Evolutionary conservation across 371 early-diverging fungal species (phyloP), one percentile per base, ranked within the genome.

Genomic region (Haplosporangium sp.): DNA sequence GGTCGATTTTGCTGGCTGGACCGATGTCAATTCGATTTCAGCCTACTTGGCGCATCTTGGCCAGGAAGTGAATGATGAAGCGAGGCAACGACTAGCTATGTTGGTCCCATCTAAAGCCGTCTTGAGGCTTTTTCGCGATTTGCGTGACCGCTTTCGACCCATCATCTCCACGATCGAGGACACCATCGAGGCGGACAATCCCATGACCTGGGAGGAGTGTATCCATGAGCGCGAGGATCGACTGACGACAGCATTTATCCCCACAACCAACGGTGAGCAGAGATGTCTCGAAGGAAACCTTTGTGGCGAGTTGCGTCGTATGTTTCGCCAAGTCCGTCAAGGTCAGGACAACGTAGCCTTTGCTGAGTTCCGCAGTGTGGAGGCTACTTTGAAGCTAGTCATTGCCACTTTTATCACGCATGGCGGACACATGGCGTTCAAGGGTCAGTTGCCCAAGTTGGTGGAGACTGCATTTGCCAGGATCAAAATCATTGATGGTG

Each of bases 131-230:
- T 63, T 36, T 60, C 59, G 38, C 46, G 36, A 21, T 3, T 41
- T 70, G 55, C 60, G 55, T n/a, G 71, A 64, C 6, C 57, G 59
- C 2, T 63, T 62, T 43, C 20, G 69, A 29, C 63, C 70, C 14
- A 53, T 63, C 0, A 51, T 72, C 20, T 55, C 62, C 5, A 20
- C 42, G 38, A 59, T 67, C 21, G 73, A 73, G 66, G 59, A 73
- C 12, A 61, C 62, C 37, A 73, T 66, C 56, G 4, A 43, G 43
- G 20, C 41, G 10, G 60, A 60, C 48, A 48, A 66, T 18, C 57
- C 54, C 45, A 51, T n/a, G 40, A 21, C 9, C 13, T 73, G 62
- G 62, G 57, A 62, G 38, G 50, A 23, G 52, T 41, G 52, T 61
- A 67, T 67, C 43, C n/a, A 18, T 12, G 40, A 46, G n/a, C 59